A percentile compares a stretch with the other conserved stretches of the same genome.
phyloP scores from a whole-genome alignment of 2,329 filamentous ascomycete genomes.

The Helminthosporium solani region DNA sequence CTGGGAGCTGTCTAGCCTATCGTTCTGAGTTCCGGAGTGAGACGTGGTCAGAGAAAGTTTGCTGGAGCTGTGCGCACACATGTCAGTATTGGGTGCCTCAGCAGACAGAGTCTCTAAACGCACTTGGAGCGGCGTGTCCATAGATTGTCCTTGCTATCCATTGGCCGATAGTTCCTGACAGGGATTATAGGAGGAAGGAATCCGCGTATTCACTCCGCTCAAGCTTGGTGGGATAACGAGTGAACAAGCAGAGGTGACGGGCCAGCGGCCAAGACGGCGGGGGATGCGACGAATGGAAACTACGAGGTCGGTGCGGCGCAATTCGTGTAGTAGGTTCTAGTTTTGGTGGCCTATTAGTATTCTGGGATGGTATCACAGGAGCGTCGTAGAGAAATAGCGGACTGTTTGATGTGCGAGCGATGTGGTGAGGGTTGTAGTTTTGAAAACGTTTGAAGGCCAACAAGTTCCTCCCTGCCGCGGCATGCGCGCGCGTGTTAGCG shows the following conservation, averaged over 20 bases:
- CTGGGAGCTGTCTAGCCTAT: constrained; percentile 55
- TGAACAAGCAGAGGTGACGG: constrained; percentile 36
- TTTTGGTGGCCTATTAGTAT: neutral
- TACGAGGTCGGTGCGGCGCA: constrained; percentile 6
- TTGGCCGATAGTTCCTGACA: constrained; percentile 27
- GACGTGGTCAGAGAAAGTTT: constrained; percentile 88
- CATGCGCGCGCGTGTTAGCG: constrained; percentile 21
- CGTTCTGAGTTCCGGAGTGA: constrained; percentile 55
- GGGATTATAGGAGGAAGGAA: constrained; percentile 7
- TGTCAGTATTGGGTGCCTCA: constrained; percentile 28
- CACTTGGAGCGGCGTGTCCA: constrained; percentile 86
- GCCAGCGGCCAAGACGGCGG: constrained; percentile 21
- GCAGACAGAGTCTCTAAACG: constrained; percentile 32
- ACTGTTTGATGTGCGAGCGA: constrained; percentile 18
- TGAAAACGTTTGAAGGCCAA: constrained; percentile 33
- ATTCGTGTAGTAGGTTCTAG: constrained; percentile 7
- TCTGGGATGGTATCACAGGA: constrained; percentile 3
- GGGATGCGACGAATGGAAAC: constrained; percentile 9
- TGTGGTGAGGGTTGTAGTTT: constrained; percentile 14
- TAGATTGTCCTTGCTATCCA: constrained; percentile 51
- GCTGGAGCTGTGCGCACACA: constrained; percentile 62
- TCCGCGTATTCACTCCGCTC: constrained; percentile 16
- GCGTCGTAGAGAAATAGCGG: constrained; percentile 14
- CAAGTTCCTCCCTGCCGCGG: constrained; percentile 3
- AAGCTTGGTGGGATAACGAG: constrained; percentile 38